A percentile compares a stretch with the other conserved stretches of the same genome.
These are phyloP conservation scores for Starmera amethionina DNA, from an alignment of 805 yeast genomes.

Conservation along the genomic window DNA sequence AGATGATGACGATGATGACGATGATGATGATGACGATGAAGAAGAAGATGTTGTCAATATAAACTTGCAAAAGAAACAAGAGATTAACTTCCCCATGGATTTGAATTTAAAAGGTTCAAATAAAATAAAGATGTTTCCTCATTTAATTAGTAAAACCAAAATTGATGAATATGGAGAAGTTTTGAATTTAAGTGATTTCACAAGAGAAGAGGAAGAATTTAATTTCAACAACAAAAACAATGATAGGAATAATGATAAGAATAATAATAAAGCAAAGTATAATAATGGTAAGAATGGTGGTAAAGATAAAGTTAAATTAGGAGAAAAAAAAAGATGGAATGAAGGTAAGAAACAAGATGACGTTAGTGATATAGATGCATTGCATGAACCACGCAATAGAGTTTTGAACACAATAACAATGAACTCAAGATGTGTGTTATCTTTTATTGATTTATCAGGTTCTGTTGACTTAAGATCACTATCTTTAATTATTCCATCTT, in stretches of 20 bases:
- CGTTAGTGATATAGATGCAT: constrained; percentile 37
- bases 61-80: constrained; percentile 20
- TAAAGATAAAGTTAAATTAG: constrained; percentile 20
- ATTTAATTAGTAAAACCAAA: constrained; percentile 43
- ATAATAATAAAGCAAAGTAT: constrained; percentile 19
- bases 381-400: constrained; percentile 42
- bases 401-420: constrained; percentile 24
- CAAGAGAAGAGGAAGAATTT: constrained; percentile 33
- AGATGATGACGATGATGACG: constrained; percentile 14
- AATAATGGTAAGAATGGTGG: constrained; percentile 17
- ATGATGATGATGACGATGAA: constrained; percentile 16
- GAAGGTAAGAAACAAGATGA: constrained; percentile 39
- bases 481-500: constrained; percentile 61
- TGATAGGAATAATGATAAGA: too few species aligned
- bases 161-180: constrained; percentile 84
- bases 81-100: constrained; percentile 19
- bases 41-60: constrained; percentile 20
- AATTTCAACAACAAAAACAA: too few species aligned
- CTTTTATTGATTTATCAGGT: constrained; percentile 76
- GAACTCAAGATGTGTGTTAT: constrained; percentile 56
- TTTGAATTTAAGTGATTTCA: constrained; percentile 56
- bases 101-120: constrained; percentile 21
- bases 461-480: constrained; percentile 77
- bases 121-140: constrained; percentile 62
- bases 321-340: constrained; percentile 27